Percentiles rank a stretch among this genome's conserved stretches.
Evolutionary conservation across 208 protist species (phyloP).

Genomic region (Trypanosoma rangeli): DNA sequence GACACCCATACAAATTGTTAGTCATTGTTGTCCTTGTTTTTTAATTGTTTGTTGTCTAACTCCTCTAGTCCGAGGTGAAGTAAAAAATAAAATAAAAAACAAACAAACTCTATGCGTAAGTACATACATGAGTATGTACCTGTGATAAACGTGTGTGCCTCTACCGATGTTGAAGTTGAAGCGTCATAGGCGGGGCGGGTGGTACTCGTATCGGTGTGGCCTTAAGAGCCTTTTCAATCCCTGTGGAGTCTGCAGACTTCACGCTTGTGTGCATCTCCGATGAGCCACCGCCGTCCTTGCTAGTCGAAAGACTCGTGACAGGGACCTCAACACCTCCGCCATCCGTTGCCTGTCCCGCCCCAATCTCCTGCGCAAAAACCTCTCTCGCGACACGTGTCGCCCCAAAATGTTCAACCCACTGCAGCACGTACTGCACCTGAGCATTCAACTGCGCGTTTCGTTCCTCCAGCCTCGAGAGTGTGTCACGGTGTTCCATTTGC

Average conservation of each 20-base stretch:
- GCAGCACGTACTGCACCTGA: constrained; percentile 31
- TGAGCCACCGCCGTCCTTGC: neutral
- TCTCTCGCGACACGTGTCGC: neutral
- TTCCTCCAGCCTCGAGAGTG: constrained; percentile 20
- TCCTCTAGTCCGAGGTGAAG: neutral
- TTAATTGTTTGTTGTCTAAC: no score
- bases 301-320: constrained; percentile 2
- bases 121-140: neutral
- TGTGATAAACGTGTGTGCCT: neutral
- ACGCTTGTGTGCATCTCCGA: neutral
- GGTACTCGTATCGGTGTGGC: constrained; percentile 45
- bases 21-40: neutral
- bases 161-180: constrained; percentile 29
- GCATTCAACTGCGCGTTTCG: constrained; percentile 27
- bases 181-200: constrained; percentile 59
- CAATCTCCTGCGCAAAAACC: neutral
- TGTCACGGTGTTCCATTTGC: constrained; percentile 14
- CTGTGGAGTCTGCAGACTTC: neutral
- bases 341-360: neutral
- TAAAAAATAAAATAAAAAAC: neutral
- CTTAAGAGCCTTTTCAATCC: constrained; percentile 9
- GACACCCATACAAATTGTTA: neutral
- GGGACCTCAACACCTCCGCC: neutral
- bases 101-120: neutral
- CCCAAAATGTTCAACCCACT: constrained; percentile 15